Evolutionary conservation across 805 yeast species (phyloP), one percentile per base, ranked within the genome.

Genomic region (Schwanniomyces occidentalis): DNA sequence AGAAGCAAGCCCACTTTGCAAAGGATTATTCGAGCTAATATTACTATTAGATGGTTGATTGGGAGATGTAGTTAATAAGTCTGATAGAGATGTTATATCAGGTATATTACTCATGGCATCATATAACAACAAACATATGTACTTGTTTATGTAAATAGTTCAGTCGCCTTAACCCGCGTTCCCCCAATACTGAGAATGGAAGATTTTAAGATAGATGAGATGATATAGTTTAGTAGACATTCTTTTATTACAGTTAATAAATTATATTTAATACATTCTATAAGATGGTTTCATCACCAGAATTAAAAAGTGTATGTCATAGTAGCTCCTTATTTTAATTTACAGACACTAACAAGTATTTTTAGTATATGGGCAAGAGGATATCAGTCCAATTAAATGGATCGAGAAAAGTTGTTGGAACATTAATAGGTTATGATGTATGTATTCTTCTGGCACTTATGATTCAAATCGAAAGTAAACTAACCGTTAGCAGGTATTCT

Each of bases 361-460:
- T 21, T 23, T 44, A 83, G 82, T 88, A 86, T 55, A 72, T 87
- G 76, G 90, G 85, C 53, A 86, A 85, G 61, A 76, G 78, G 49
- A 71, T 91, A 17, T 69, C 79, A 9, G 65, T 91, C 12, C 85
- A 83, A 45, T 69, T 91, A 40, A 88, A 87, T 56, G 95, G 95
- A 2, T 64, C 84, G 9, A 71, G 97, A 32, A 76, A 75, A 46
- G 77, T 91, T 1, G 75, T 77, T n/a, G 98, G 98, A 2, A 75
- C 76, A 8, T 71, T 91, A 35, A 70, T 86, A 49, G 98, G 98
- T 2, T 91, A 80, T 56, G 98, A 91, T 54, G 76, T 79, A 54
- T 31, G 65, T 58, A 52, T 26, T n/a, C n/a, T n/a, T n/a, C n/a
- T n/a, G n/a, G n/a, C n/a, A n/a, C n/a, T n/a, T n/a, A n/a, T n/a